These are phyloP conservation scores for Monilinia laxa DNA, from an alignment of 2,329 filamentous ascomycete genomes.

Conservation along the genomic window DNA sequence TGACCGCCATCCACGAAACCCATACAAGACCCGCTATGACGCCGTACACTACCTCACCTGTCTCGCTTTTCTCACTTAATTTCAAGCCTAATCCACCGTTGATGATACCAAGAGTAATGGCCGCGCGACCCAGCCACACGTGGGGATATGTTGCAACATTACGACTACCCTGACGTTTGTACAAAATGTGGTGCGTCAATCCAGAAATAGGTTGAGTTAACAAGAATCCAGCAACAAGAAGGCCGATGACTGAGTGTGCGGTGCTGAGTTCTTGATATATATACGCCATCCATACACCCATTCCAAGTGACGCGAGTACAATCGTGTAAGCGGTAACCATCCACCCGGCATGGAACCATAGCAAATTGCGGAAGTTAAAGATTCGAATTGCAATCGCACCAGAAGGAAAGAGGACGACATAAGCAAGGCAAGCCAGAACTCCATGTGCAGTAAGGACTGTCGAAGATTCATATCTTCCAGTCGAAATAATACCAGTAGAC, in stretches of 20 bases:
- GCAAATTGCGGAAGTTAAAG: slow-evolving; percentile 47
- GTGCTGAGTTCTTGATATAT: slow-evolving; percentile 19
- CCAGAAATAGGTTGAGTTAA: slow-evolving; percentile 59
- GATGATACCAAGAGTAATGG: slow-evolving; percentile 59
- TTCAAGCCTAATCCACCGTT: slow-evolving; percentile 63
- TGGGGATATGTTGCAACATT: slow-evolving; percentile 53
- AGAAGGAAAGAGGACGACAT: slow-evolving; percentile 58
- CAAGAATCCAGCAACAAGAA: slow-evolving; percentile 53
- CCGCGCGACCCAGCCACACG: slow-evolving; percentile 59
- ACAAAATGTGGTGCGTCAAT: slow-evolving; percentile 56
- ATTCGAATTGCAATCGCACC: slow-evolving; percentile 62
- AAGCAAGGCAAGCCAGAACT: slow-evolving; percentile 57
- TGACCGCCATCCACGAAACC: slow-evolving; percentile 46
- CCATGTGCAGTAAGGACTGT: slow-evolving; percentile 48
- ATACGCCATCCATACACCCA: slow-evolving; percentile 51
- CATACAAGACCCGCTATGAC: slow-evolving; percentile 55
- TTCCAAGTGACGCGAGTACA: slow-evolving; percentile 59
- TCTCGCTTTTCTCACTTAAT: slow-evolving; percentile 45
- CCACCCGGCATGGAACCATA: slow-evolving; percentile 54
- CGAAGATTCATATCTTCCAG: slow-evolving; percentile 1
- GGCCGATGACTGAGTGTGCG: slow-evolving; percentile 56
- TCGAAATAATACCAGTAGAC: slow-evolving; percentile 3
- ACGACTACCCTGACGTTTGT: slow-evolving; percentile 45
- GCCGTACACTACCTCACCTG: slow-evolving; percentile 53
- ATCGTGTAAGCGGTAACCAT: slow-evolving; percentile 55